Evolutionary conservation across 257 asterid species (phyloP).

Genomic region (Solanum microdontum): DNA sequence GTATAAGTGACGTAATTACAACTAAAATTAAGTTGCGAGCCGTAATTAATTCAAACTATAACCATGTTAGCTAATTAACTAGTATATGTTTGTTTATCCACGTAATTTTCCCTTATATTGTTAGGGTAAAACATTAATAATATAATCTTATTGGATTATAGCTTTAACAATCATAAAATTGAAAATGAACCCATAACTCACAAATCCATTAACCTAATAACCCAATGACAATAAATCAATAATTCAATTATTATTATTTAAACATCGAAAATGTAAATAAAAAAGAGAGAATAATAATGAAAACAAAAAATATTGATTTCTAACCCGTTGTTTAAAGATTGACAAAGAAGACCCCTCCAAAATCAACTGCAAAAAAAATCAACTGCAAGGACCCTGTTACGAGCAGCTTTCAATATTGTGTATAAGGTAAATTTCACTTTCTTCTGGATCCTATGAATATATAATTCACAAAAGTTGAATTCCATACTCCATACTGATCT

Average conservation of each 20-base stretch:
- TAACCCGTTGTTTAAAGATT: neutral
- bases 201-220: neutral
- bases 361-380: neutral
- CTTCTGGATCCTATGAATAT: neutral
- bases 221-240: too few species aligned
- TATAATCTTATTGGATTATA: too few species aligned
- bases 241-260: neutral
- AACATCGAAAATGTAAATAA: neutral
- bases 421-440: neutral
- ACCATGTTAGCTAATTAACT: accelerated
- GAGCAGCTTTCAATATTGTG: neutral
- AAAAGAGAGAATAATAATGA: neutral
- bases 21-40: neutral
- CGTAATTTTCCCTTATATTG: accelerated
- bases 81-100: accelerated
- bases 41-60: too few species aligned
- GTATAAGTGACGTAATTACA: neutral
- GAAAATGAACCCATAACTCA: neutral
- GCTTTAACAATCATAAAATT: neutral
- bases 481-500: neutral
- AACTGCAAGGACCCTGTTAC: neutral
- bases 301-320: neutral
- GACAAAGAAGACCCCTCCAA: neutral
- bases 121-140: accelerated
- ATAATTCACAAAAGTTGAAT: neutral